Evolutionary conservation across 768 basidiomycete genomes (phyloP), one percentile per base, ranked within the genome.

Genomic region (Amanita phalloides): DNA sequence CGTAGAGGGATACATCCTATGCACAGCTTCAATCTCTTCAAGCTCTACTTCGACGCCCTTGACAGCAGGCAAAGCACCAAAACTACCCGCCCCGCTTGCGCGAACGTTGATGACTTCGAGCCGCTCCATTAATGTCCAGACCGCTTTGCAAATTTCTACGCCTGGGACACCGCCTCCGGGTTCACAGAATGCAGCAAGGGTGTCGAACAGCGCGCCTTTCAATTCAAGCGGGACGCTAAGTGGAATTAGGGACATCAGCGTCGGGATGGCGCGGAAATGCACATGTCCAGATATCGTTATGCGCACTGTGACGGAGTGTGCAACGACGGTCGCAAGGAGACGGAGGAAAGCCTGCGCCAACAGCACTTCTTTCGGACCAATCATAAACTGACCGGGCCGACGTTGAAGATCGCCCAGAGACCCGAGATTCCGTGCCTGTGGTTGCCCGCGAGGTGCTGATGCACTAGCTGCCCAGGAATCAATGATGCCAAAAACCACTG

Each of bases 41-140:
- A 97, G 67, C 62, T 95, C 91, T 4, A 86, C 77, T 56, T 94
- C 84, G 3, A 92, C 83, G 0, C 93, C 91, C 60, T 84, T 86
- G 9, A 77, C 76, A 20, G 82, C 72, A 3, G 78, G 71, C 6
- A 84, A 60, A 39, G 73, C 64, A 13, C 73, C 71, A 11, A 71
- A 69, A 3, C 74, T 68, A 20, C 69, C 64, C 0, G 64, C 54
- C 4, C 71, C 52, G 6, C 67, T 61, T 0, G 70, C 64, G 28
- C 85, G 79, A 7, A 89, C 82, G 56, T 89, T 88, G 64, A 84
- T 88, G 32, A 93, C 81, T 60, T 93, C 91, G 20, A 82, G 69
- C 46, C 82, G 76, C 66, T 95, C 92, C 81, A 96, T 84, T 45
- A 86, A 65, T 1, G 74, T 75, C 92, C 91, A 94, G 0, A 92